Evolutionary conservation across 305 asterid genomes (phyloP).

Genomic region (Rubia balearica): DNA sequence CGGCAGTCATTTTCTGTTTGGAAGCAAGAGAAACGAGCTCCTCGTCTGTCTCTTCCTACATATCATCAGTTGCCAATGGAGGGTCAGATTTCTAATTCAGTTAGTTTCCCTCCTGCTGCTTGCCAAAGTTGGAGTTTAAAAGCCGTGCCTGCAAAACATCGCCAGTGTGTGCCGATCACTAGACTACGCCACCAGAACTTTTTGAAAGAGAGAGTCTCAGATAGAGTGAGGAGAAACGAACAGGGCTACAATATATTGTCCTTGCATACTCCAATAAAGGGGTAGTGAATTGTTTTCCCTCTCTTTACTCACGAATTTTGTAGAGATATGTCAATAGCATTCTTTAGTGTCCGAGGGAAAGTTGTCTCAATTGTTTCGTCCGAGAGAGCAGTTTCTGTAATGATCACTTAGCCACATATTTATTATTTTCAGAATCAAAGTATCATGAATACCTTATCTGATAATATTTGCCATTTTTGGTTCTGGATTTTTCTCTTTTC

Average conservation of each 20-base stretch:
- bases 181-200: conserved; percentile 25
- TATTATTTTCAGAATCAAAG: not conserved
- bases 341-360: conserved; percentile 37
- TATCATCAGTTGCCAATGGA: conserved; percentile 17
- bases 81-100: conserved; percentile 20
- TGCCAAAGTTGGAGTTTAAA: conserved; percentile 40
- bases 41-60: conserved; percentile 17
- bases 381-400: not conserved
- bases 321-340: conserved; percentile 9
- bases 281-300: conserved; percentile 11
- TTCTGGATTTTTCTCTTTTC: not conserved
- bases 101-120: conserved; percentile 32
- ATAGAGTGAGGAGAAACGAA: conserved; percentile 22
- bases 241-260: conserved; percentile 54
- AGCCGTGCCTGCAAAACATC: conserved; percentile 26
- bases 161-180: conserved; percentile 19
- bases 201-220: conserved; percentile 29
- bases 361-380: not conserved
- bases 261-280: conserved; percentile 44
- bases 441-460: not conserved
- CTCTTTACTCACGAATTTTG: not conserved
- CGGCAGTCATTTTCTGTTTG: conserved; percentile 41
- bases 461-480: not conserved
- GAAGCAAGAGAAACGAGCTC: conserved; percentile 32
- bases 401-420: not conserved